Evolutionary conservation across 441 rosid species (phyloP).

Genomic region (Kokia cookei): DNA sequence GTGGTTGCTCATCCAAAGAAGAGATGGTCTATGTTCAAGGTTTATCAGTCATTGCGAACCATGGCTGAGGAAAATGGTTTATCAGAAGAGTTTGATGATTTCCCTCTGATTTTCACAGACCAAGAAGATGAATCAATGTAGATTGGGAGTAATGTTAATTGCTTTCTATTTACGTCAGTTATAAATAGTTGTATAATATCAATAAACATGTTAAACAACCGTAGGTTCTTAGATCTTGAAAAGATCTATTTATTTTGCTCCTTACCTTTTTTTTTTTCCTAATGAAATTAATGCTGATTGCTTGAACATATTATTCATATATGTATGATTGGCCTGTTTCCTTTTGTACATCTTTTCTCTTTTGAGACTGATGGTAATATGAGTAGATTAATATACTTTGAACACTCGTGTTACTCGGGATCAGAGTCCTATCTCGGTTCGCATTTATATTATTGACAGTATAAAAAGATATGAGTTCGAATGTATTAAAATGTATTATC

Average conservation of each 20-base stretch:
- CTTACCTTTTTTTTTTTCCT: not conserved
- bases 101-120: conserved; percentile 53
- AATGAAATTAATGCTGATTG: too few species aligned
- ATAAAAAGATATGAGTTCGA: accelerated
- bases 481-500: too few species aligned
- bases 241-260: not conserved
- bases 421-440: too few species aligned
- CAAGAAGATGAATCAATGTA: conserved; percentile 34
- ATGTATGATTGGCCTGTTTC: too few species aligned
- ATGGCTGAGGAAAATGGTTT: conserved; percentile 47
- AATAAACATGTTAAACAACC: not conserved
- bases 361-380: too few species aligned
- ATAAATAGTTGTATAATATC: not conserved
- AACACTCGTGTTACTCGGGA: too few species aligned
- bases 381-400: too few species aligned
- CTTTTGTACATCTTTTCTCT: too few species aligned
- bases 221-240: not conserved
- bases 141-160: not conserved
- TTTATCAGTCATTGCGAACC: conserved; percentile 50
- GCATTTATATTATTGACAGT: accelerated
- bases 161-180: not conserved
- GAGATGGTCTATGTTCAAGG: conserved; percentile 74
- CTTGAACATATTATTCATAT: too few species aligned
- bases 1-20: conserved; percentile 32
- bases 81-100: conserved; percentile 54